Percentiles rank a stretch among this genome's conserved stretches.
Conservation (phyloP, 202 grass and related monocot genomes). For the Alloteropsis angusta region DNA sequence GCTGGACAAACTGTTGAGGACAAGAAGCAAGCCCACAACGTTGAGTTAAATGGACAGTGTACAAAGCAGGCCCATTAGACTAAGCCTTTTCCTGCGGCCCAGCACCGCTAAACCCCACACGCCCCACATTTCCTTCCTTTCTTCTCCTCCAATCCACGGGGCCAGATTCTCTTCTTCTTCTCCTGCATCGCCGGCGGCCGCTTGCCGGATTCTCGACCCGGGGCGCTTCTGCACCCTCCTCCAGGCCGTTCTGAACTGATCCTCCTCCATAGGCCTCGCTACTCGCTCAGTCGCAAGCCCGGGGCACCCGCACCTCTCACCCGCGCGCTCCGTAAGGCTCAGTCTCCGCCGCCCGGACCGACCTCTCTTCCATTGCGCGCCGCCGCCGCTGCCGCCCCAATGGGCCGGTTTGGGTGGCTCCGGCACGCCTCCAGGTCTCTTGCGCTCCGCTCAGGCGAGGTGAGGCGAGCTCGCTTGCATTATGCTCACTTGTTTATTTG, state of each 20-base stretch:
- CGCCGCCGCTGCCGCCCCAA: neutral
- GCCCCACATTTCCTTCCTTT: neutral
- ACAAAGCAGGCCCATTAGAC: too few species aligned
- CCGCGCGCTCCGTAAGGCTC: neutral
- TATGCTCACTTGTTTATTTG: neutral
- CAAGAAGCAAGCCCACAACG: neutral
- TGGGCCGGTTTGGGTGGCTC: constrained; percentile 46
- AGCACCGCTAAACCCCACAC: neutral
- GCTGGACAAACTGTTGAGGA: neutral
- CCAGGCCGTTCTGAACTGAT: neutral
- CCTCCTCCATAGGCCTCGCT: neutral
- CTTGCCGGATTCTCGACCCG: neutral
- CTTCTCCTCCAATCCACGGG: constrained; percentile 26
- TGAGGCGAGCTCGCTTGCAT: constrained; percentile 8
- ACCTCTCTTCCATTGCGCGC: neutral
- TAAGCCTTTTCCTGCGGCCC: neutral
- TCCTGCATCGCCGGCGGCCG: neutral
- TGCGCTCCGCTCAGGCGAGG: constrained; percentile 30
- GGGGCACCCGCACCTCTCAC: neutral
- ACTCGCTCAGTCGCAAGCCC: neutral
- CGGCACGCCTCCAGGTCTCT: constrained; percentile 35
- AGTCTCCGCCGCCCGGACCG: neutral
- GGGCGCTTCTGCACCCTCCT: neutral
- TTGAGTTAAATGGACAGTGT: neutral
- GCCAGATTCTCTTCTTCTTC: neutral